Conservation (phyloP, 768 basidiomycete genomes). For the Lentinula raphanica region DNA sequence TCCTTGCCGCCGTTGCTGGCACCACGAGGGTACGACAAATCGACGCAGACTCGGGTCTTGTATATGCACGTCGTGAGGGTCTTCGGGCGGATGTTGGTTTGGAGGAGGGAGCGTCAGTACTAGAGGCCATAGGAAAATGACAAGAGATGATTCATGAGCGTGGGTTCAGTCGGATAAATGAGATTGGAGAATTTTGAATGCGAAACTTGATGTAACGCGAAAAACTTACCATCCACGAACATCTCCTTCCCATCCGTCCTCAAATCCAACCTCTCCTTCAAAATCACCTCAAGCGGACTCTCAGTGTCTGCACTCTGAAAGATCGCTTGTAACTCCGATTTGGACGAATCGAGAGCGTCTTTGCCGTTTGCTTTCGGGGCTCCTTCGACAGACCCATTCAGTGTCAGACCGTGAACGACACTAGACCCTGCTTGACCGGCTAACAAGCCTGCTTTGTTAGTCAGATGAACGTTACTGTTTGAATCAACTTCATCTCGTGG, state of each 20-base stretch:
- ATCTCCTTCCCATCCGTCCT: slow-evolving; percentile 27
- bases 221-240: slow-evolving; percentile 59
- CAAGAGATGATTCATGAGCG: too few species aligned
- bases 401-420: too few species aligned
- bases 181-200: too few species aligned
- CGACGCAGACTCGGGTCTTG: slow-evolving; percentile 17
- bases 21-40: neutral
- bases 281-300: slow-evolving; percentile 34
- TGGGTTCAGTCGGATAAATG: neutral
- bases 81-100: slow-evolving; percentile 35
- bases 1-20: neutral
- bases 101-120: slow-evolving; percentile 56
- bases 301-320: neutral
- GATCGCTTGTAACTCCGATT: neutral
- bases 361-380: neutral
- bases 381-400: too few species aligned
- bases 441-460: neutral
- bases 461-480: neutral
- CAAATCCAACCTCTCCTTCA: slow-evolving; percentile 54
- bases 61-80: slow-evolving; percentile 26
- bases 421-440: neutral
- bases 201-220: too few species aligned
- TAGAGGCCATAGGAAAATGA: too few species aligned
- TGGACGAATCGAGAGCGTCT: neutral
- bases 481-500: neutral